Base-by-base conservation (phyloP, 2,329 filamentous ascomycete genomes). In the Tolypocladium amazonense region DNA sequence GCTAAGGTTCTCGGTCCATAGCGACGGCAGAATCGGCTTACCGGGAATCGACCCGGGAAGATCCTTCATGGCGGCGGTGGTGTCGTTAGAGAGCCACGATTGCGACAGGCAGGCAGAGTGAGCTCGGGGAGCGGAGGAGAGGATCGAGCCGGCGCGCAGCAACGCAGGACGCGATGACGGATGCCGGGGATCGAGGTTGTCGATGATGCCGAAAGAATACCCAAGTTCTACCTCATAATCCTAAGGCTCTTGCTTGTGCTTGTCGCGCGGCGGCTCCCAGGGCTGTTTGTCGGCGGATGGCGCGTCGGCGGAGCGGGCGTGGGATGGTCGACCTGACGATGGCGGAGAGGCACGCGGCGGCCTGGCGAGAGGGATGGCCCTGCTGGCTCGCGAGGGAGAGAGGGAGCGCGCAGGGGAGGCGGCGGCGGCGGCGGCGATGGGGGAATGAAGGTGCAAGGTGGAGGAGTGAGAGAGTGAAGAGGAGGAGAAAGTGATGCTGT, bases 1-100 rank as follows among this genome's bases (percentile, higher is more conserved):
- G 64, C 75, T 76, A 56, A 78, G 65, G 54, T 74, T 73, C 55
- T 75, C 73, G 38, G 73, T 73, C 68, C 73, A 73, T 15, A 75
- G 68, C 41, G 73, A 71, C 56, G 75, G 74, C 25, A 75, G 70
- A 66, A 74, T 72, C 57, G 74, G 72, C 69, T 77, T 78, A 63
- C 72, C 71, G 62, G 74, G 70, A 14, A 72, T 62, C 56, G 74
- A 66, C 45, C 69, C 71, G 59, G 71, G 61, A 54, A 75, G 66
- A 65, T 76, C 74, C 65, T 74, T 73, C 75, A 77, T 77, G 60
- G 62, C 27, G 47, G 59, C 57, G 52, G 12, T 15, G 11, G n/a
- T 37, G 50, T 37, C 50, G 50, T 54, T 61, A 23, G 54, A 56
- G 57, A 61, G 62, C 59, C 60, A 58, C 60, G 56, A 47, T 58